Evolutionary conservation across 202 grass and related monocot genomes (phyloP).

Genomic region (Thinopyrum obtusiflorum): DNA sequence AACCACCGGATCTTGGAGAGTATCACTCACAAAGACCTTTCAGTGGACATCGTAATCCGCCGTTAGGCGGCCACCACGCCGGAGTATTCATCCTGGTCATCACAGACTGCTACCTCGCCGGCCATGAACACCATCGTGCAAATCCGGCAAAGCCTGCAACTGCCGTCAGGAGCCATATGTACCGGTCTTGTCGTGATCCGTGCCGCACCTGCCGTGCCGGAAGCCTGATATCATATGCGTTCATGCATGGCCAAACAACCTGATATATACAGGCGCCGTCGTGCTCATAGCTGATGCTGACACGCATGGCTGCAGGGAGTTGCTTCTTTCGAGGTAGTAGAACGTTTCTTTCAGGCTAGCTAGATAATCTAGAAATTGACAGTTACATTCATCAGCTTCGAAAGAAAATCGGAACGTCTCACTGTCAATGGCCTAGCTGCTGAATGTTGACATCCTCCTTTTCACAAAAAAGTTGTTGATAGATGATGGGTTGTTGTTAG

Average conservation of each 20-base stretch:
- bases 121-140: too few relatives aligned
- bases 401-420: background rate
- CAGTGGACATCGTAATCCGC: too few relatives aligned
- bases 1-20: too few relatives aligned
- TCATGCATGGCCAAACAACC: background rate
- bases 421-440: background rate
- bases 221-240: too few relatives aligned
- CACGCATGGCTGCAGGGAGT: background rate
- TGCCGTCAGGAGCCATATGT: too few relatives aligned
- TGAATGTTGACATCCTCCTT: background rate
- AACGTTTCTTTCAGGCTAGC: background rate
- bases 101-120: too few relatives aligned
- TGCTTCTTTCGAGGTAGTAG: background rate
- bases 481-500: background rate
- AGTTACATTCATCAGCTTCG: background rate
- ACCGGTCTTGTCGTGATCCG: too few relatives aligned
- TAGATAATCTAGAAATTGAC: background rate
- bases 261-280: background rate
- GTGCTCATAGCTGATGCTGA: background rate
- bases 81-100: too few relatives aligned
- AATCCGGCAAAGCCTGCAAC: too few relatives aligned
- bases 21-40: too few relatives aligned
- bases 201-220: too few relatives aligned
- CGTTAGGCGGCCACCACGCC: too few relatives aligned
- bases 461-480: background rate